Percentiles rank a stretch among this genome's conserved stretches.
These are phyloP conservation scores for Rhizopus delemar DNA, from an alignment of 371 early-diverging fungal species.

Conservation along the genomic window DNA sequence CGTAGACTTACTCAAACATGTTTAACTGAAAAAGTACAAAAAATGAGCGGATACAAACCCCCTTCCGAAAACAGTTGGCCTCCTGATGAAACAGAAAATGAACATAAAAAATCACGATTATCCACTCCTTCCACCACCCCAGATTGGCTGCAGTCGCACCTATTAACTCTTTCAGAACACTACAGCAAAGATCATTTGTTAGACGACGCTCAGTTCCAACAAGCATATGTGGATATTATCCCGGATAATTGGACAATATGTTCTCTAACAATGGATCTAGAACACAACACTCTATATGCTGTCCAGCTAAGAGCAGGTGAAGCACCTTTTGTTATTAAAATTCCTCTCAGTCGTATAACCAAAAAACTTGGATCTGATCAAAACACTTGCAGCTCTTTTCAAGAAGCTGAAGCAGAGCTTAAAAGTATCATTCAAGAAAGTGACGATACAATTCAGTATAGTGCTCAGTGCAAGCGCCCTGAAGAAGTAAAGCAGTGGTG, in stretches of 20 bases:
- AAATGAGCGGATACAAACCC: background rate
- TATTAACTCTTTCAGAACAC: slow-evolving; percentile 28
- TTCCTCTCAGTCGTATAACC: slow-evolving; percentile 65
- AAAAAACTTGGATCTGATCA: background rate
- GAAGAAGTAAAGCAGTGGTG: slow-evolving; percentile 80
- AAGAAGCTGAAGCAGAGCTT: slow-evolving; percentile 46
- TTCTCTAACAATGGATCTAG: slow-evolving; percentile 70
- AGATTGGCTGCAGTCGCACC: slow-evolving; percentile 33
- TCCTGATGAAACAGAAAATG: background rate
- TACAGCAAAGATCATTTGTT: slow-evolving; percentile 43
- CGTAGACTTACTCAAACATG: slow-evolving; percentile 59
- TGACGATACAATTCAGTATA: slow-evolving; percentile 50
- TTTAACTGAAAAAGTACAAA: slow-evolving; percentile 17
- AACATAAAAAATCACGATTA: background rate
- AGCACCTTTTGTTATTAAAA: slow-evolving; percentile 64
- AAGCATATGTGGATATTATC: slow-evolving; percentile 54
- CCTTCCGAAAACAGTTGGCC: slow-evolving; percentile 6
- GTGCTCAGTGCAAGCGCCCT: slow-evolving; percentile 42
- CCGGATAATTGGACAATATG: slow-evolving; percentile 73
- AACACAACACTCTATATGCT: slow-evolving; percentile 64
- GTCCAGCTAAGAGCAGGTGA: slow-evolving; percentile 55
- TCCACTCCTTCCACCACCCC: slow-evolving; percentile 1
- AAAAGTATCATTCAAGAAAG: slow-evolving; percentile 61
- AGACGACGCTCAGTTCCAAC: slow-evolving; percentile 43
- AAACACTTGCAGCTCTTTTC: slow-evolving; percentile 38